Evolutionary conservation across 495 filamentous ascomycete genomes (phyloP), one percentile per base, ranked within the genome.

Genomic region (Saxispiralis lemnorum): DNA sequence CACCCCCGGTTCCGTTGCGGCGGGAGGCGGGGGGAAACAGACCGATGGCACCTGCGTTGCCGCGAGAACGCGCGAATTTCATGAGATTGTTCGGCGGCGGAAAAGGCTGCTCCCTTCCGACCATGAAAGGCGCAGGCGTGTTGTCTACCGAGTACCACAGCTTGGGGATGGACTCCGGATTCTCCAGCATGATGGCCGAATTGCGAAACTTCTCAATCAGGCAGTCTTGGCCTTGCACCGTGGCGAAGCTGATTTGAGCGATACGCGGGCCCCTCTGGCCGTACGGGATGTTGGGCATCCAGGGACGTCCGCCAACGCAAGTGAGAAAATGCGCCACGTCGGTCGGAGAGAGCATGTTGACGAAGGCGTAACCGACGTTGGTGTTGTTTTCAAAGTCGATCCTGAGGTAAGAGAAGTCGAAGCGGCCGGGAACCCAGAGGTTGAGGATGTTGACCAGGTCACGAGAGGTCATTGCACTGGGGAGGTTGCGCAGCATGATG

Each of bases 361-460:
- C 83, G 63, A 97, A 97, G 0, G 86, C 89, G 66, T 97, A 97
- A 45, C 89, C 89, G 45, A 97, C 89, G 60, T 86, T 95, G 48
- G 13, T 48, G 16, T 28, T 15, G 41, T 51, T 49, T 34, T 37
- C 42, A 63, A 56, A 66, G 51, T 60, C 78, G 58, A 95, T 96
- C 20, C 89, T 82, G 46, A 96, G 62, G 61, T 97, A 97, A 65
- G 92, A 74, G 61, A 95, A 97, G 54, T 96, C 85, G 56, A 88
- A 96, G 49, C 76, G 76, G 31, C 82, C 82, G 56, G 67, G 70
- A 61, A 76, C 83, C 11, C 75, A 78, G 51, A 79, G 69, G 57
- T 96, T 81, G 15, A 95, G 62, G 48, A 93, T 78, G 0, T 64
- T 57, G 62, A 88, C 89, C 14, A 96, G 63, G 58, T 79, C 76